These are phyloP conservation scores for Lentinula sp. DNA, from an alignment of 768 basidiomycete species.

Conservation along the genomic window DNA sequence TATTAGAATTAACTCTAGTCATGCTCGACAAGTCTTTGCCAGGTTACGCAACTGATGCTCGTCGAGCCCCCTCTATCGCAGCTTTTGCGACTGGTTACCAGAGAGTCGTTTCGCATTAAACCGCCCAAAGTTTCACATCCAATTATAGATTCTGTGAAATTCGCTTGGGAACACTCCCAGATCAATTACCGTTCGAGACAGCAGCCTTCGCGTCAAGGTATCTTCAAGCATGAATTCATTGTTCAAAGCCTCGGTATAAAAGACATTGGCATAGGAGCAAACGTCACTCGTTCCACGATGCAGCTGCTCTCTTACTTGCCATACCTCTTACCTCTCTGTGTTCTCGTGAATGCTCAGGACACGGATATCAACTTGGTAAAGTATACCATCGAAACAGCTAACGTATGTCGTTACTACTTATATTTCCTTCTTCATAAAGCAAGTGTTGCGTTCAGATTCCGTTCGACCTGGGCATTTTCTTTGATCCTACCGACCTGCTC, in stretches of 20 bases:
- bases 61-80: not conserved
- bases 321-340: conserved; percentile 1
- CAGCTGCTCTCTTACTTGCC: not conserved
- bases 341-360: not conserved
- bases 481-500: conserved; percentile 19
- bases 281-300: not conserved
- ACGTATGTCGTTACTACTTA: not conserved
- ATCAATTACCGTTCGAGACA: not conserved
- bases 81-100: not conserved
- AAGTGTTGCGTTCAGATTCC: conserved; percentile 14
- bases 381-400: not conserved
- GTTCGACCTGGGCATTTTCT: conserved; percentile 13
- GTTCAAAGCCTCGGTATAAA: not conserved
- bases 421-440: not conserved
- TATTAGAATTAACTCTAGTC: not conserved
- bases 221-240: not conserved
- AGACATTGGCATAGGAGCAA: not conserved
- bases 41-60: not conserved
- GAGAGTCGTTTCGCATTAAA: not conserved
- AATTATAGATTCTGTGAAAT: not conserved
- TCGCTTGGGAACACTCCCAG: not conserved
- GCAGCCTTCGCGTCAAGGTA: not conserved
- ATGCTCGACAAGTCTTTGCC: not conserved
- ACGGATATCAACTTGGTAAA: not conserved
- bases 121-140: not conserved